Evolutionary conservation across 306 rosid genomes (phyloP).

Genomic region (Pyrus pyrifolia): DNA sequence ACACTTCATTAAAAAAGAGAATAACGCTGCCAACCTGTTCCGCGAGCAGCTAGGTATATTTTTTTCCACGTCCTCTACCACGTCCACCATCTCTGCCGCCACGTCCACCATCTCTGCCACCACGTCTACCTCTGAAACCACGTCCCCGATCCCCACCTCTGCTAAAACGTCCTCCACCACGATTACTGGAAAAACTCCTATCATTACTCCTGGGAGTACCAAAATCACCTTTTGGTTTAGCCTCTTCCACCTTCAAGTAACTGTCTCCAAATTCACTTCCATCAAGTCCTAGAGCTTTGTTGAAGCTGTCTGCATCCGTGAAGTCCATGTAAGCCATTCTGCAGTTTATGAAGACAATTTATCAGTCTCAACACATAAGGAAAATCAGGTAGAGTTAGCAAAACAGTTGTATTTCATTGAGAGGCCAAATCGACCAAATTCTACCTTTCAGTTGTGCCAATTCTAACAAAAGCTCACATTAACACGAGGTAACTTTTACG

Average conservation of each 20-base stretch:
- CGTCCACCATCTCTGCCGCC: conserved; percentile 27
- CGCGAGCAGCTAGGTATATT: conserved; percentile 36
- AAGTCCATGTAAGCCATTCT: conserved; percentile 87
- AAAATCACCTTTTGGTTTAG: conserved; percentile 53
- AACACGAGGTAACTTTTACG: no score
- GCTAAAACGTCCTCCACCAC: conserved; percentile 17
- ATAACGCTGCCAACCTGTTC: conserved; percentile 14
- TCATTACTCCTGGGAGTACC: not conserved
- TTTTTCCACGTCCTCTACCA: conserved; percentile 37
- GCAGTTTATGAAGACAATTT: not conserved
- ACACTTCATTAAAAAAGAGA: not conserved
- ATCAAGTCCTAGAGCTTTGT: conserved; percentile 55
- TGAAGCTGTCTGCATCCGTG: conserved; percentile 18
- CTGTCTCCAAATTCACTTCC: conserved; percentile 40
- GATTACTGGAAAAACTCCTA: conserved; percentile 6
- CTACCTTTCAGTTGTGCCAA: no score
- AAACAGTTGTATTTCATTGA: no score
- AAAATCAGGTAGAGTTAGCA: not conserved
- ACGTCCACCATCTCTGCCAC: conserved; percentile 17
- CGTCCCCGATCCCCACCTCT: not conserved
- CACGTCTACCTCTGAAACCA: conserved; percentile 29
- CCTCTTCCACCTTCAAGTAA: conserved; percentile 57
- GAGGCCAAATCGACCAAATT: no score
- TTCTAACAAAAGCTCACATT: no score
- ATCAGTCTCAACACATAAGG: not conserved